phyloP scores from a whole-genome alignment of 257 asterid species.

The Primulina tabacum region DNA sequence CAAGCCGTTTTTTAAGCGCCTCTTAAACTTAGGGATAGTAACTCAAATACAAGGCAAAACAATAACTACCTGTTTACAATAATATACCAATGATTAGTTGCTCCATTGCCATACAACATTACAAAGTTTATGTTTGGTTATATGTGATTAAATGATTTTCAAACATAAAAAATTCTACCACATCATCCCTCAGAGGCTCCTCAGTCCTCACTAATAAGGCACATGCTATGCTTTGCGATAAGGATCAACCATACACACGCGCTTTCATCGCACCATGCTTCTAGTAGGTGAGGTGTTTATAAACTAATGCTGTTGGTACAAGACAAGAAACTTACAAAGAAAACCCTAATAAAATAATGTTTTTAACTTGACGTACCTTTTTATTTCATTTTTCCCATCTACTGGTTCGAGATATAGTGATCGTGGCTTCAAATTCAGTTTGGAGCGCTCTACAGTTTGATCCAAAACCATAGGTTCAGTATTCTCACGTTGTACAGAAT shows the following conservation, averaged over 20 bases:
- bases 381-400: constrained; percentile 45
- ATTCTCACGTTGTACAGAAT: constrained; percentile 33
- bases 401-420: constrained; percentile 50
- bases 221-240: neutral
- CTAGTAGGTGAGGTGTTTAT: no score
- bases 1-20: no score
- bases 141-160: neutral
- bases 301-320: neutral
- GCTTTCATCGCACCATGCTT: no score
- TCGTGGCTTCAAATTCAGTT: constrained; percentile 69
- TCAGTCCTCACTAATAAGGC: neutral
- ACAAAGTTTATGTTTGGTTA: neutral
- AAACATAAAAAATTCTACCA: neutral
- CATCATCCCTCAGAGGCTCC: neutral
- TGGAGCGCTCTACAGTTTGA: constrained; percentile 59
- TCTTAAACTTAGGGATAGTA: no score
- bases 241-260: neutral
- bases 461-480: constrained; percentile 34
- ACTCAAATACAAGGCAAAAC: no score
- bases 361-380: constrained; percentile 44
- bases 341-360: neutral
- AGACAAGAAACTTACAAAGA: neutral
- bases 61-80: neutral
- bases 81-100: neutral
- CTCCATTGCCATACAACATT: neutral